phyloP scores from a whole-genome alignment of 306 rosid genomes.

The Fagus crenata region DNA sequence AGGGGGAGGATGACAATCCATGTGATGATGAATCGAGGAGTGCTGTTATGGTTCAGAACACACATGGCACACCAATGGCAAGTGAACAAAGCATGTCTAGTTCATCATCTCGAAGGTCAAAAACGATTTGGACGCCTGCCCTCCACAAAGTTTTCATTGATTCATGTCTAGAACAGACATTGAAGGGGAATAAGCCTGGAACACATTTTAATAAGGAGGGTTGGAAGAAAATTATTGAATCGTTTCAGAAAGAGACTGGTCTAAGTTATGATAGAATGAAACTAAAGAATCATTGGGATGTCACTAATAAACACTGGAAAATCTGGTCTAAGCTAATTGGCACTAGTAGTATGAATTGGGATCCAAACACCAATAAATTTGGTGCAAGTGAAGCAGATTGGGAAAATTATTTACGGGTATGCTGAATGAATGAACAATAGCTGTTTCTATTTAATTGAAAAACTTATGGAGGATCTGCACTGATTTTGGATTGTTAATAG shows the following conservation, averaged over 20 bases:
- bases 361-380: slow-evolving; percentile 44
- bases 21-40: slow-evolving; percentile 32
- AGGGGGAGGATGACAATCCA: slow-evolving; percentile 38
- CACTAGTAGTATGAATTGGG: slow-evolving; percentile 65
- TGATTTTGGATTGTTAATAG: slow-evolving; percentile 18
- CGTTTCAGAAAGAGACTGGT: slow-evolving; percentile 52
- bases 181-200: slow-evolving; percentile 66
- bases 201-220: slow-evolving; percentile 72
- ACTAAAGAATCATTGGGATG: slow-evolving; percentile 77
- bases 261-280: slow-evolving; percentile 52
- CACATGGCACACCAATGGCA: slow-evolving; percentile 41
- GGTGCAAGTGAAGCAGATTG: slow-evolving; percentile 59
- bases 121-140: slow-evolving; percentile 57
- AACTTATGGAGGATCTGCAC: slow-evolving; percentile 10
- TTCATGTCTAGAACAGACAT: slow-evolving; percentile 60
- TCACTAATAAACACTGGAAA: slow-evolving; percentile 66
- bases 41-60: slow-evolving; percentile 39
- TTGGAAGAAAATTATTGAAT: slow-evolving; percentile 61
- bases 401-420: slow-evolving; percentile 54
- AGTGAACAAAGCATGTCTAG: slow-evolving; percentile 57
- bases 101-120: slow-evolving; percentile 43
- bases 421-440: slow-evolving; percentile 17
- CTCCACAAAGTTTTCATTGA: slow-evolving; percentile 58
- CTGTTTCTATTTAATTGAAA: slow-evolving; percentile 20
- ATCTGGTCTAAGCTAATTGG: slow-evolving; percentile 57